Base-by-base conservation (phyloP, 225 moss, liverwort and hornwort species). In the Sphagnum contortum region DNA sequence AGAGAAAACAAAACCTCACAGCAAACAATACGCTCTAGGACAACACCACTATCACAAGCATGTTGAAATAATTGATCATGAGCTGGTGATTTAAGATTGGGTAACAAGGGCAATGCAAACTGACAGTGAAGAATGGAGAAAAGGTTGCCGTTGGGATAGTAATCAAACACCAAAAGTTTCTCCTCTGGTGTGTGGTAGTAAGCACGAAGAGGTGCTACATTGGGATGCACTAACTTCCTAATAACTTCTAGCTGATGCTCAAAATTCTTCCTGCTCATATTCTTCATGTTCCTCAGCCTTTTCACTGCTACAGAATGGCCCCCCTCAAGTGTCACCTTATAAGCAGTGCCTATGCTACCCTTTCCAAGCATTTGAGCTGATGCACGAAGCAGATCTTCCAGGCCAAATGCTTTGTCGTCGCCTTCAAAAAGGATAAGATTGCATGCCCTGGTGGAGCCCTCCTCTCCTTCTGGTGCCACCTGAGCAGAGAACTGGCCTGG, bases 301-400 rank as follows among this genome's bases (percentile, higher is more conserved):
- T 88, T 91, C 71, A 91, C 88, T 3, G 86, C 81, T 49, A 88
- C 84, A 11, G 83, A 67, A 13, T 73, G 72, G 2, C 82, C 82
- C 12, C 78, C 76, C 59, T 88, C 88, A 60, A 88, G 67, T 55
- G 88, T 82, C 9, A 86, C 91, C 79, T 88, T 91, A 71, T 91
- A 88, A 4, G 84, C 77, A 6, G 86, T 91, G 5, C 86, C 86
- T 47, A 87, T 86, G 70, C 78, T 88, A 5, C 88, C 91, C 64
- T 91, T 91, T 0, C 84, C 86, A 50, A 91, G 76, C 91, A 91
- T 88, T 68, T 88, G 82, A 2, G 91, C 91, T 5, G 88, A 87
- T 29, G 91, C 91, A 29, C 84, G 78, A 59, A 91, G 74, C 67
- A 88, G 74, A 13, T 84, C 84, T 64, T 88, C 82, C 49, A 91